Evolutionary conservation across 2,329 filamentous ascomycete species (phyloP).

Genomic region (Tolypocladium sp.): DNA sequence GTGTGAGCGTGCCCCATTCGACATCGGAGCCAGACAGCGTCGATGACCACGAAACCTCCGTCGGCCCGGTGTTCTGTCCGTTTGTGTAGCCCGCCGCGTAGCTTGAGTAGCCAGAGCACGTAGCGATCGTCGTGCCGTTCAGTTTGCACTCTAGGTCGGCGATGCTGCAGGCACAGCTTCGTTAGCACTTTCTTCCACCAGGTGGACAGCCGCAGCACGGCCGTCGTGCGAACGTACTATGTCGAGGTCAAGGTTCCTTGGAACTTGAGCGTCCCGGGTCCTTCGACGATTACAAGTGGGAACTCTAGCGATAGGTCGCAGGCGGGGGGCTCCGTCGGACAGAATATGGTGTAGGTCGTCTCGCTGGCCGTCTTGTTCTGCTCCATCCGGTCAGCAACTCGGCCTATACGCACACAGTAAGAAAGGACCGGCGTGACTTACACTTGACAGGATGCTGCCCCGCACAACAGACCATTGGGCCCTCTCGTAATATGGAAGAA

Average conservation of each 20-base stretch:
- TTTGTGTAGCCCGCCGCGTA: constrained; percentile 28
- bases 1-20: constrained; percentile 34
- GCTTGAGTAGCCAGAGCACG: constrained; percentile 39
- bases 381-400: neutral
- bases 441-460: constrained; percentile 35
- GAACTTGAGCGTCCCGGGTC: constrained; percentile 33
- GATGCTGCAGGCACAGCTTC: constrained; percentile 20
- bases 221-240: constrained; percentile 22
- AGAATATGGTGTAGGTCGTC: constrained; percentile 42
- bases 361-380: constrained; percentile 25
- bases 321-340: constrained; percentile 27
- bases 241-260: constrained; percentile 32
- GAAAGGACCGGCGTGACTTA: constrained; percentile 14
- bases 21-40: constrained; percentile 32
- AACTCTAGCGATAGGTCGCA: constrained; percentile 36
- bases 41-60: constrained; percentile 33
- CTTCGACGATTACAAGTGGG: constrained; percentile 37
- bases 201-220: neutral
- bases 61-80: constrained; percentile 30
- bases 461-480: constrained; percentile 34
- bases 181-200: neutral
- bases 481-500: constrained; percentile 31
- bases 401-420: neutral
- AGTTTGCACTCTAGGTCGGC: constrained; percentile 34
- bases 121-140: constrained; percentile 31